A percentile compares a stretch with the other conserved stretches of the same genome.
These are phyloP conservation scores for Apiotrichum laibachii DNA, from an alignment of 1,284 basidiomycete species.

Conservation along the genomic window DNA sequence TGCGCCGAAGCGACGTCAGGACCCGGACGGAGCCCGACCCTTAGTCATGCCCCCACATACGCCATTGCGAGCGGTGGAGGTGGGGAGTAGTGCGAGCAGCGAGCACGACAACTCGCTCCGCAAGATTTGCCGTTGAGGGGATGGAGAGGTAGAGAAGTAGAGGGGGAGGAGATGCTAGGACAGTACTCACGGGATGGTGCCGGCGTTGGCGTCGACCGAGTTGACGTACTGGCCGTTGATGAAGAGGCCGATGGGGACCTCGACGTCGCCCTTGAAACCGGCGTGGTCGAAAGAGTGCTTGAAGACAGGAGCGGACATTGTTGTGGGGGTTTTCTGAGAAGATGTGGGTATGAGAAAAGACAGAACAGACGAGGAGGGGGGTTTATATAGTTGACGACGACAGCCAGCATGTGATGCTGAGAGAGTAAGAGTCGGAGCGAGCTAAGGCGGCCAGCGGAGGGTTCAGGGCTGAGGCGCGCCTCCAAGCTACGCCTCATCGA, in stretches of 20 bases:
- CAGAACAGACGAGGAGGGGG: neutral
- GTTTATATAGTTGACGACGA: slow-evolving; percentile 13
- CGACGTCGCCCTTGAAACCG: slow-evolving; percentile 66
- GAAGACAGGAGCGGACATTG: slow-evolving; percentile 45
- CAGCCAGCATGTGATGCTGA: too few relatives aligned
- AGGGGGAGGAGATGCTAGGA: neutral
- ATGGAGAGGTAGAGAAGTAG: neutral
- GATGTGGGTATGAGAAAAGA: slow-evolving; percentile 1
- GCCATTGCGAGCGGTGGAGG: too few relatives aligned
- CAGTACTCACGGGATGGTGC: slow-evolving; percentile 45
- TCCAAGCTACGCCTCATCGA: too few relatives aligned
- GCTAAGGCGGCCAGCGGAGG: too few relatives aligned
- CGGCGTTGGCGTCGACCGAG: slow-evolving; percentile 58
- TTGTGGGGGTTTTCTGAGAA: slow-evolving; percentile 2
- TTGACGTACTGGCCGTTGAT: slow-evolving; percentile 77
- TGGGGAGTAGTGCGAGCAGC: too few relatives aligned
- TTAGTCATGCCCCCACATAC: too few relatives aligned
- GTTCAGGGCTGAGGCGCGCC: too few relatives aligned
- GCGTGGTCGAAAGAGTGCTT: slow-evolving; percentile 63
- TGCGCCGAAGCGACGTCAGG: too few relatives aligned
- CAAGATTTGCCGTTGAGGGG: too few relatives aligned
- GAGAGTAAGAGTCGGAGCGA: too few relatives aligned
- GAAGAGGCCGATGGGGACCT: slow-evolving; percentile 71
- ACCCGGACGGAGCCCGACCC: too few relatives aligned
- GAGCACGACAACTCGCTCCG: too few relatives aligned